Conservation (phyloP, 805 yeast genomes). For the Myxozyma sirexii region DNA sequence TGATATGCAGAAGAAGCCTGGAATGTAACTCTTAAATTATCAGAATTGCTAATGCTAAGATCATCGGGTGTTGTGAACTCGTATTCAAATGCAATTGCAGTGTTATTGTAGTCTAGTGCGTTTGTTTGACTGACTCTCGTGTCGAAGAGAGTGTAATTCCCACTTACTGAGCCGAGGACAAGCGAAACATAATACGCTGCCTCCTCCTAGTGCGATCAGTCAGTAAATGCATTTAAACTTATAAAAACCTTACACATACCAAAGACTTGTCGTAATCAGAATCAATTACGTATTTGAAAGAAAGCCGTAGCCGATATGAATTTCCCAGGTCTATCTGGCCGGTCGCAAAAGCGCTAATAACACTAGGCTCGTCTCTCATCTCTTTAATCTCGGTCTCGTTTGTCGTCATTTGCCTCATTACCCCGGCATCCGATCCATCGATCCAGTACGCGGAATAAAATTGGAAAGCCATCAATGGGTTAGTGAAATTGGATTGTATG, state of each 20-base stretch:
- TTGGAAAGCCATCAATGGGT: neutral
- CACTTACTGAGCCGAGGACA: neutral
- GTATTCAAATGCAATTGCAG: neutral
- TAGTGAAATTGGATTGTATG: neutral
- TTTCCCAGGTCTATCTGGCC: neutral
- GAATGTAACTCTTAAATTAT: conserved; percentile 2
- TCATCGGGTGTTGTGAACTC: neutral
- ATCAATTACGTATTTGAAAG: conserved; percentile 1
- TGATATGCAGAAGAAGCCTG: conserved; percentile 2
- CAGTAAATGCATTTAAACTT: neutral
- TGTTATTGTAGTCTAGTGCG: neutral
- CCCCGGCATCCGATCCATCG: conserved; percentile 7
- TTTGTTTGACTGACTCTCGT: neutral
- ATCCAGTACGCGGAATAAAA: conserved; percentile 4
- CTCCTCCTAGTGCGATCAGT: neutral
- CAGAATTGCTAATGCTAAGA: neutral
- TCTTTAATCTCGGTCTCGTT: neutral
- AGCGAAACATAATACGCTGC: conserved; percentile 3
- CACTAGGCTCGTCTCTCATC: neutral
- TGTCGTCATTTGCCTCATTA: neutral
- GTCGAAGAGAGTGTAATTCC: neutral
- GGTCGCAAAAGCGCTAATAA: conserved; percentile 7
- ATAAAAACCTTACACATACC: neutral
- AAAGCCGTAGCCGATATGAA: neutral
- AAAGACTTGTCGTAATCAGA: neutral